phyloP scores from a whole-genome alignment of 352 stramenopile genomes.

The Blastocystis sp. region DNA sequence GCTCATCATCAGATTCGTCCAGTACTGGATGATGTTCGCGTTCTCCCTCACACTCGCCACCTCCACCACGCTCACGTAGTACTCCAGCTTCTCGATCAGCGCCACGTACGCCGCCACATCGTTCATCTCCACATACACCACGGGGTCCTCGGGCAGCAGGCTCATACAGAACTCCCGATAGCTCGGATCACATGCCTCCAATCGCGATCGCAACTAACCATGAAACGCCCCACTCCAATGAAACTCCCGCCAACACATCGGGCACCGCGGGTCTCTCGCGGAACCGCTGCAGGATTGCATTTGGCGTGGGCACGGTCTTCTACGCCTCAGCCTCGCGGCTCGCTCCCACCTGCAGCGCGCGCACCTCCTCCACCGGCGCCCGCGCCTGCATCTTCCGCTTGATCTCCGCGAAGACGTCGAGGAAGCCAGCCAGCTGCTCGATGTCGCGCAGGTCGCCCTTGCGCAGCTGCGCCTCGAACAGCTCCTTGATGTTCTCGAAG shows the following conservation, averaged over 20 bases:
- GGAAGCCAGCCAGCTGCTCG: neutral
- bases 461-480: conserved; percentile 41
- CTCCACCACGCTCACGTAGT: conserved; percentile 14
- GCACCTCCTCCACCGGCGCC: conserved; percentile 10
- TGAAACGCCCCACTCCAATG: neutral
- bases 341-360: neutral
- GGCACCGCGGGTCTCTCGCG: neutral
- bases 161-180: neutral
- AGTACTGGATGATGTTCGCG: conserved; percentile 13
- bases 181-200: conserved; percentile 4
- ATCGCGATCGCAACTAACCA: conserved; percentile 1
- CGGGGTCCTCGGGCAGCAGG: conserved; percentile 42
- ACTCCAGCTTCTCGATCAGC: neutral
- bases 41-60: conserved; percentile 40
- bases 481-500: neutral
- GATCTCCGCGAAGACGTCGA: neutral
- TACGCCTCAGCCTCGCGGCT: neutral
- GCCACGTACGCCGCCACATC: neutral
- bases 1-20: conserved; percentile 39
- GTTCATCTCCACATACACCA: conserved; percentile 68
- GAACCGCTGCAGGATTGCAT: neutral
- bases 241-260: conserved; percentile 1
- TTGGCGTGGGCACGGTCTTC: neutral
- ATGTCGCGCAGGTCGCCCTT: conserved; percentile 53
- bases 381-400: neutral